Conservation (phyloP, 176 grass and related monocot species). For the Paspalum vaginatum region DNA sequence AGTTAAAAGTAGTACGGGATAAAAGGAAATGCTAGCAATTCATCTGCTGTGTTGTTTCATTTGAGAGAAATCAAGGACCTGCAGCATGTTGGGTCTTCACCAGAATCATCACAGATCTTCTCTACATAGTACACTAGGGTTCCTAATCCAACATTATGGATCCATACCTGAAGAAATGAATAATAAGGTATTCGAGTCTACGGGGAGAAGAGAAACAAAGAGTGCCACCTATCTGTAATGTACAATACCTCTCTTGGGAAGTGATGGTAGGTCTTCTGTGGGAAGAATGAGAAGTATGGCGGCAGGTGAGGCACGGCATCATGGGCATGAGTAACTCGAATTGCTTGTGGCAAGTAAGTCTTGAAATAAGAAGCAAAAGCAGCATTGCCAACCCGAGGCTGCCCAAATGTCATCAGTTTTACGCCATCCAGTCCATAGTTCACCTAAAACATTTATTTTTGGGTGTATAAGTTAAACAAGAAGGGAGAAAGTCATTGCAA, state of each 20-base stretch:
- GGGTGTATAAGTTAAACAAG: slow-evolving; percentile 11
- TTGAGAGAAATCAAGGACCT: slow-evolving; percentile 46
- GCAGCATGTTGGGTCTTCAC: slow-evolving; percentile 84
- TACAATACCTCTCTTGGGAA: slow-evolving; percentile 81
- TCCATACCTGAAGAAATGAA: slow-evolving; percentile 71
- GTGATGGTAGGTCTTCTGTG: slow-evolving; percentile 91
- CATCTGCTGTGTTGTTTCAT: not conserved
- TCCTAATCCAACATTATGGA: slow-evolving; percentile 59
- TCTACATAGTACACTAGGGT: slow-evolving; percentile 61
- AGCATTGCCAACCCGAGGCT: slow-evolving; percentile 86
- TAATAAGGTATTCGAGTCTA: not conserved
- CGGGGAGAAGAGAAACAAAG: not conserved
- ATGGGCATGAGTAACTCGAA: slow-evolving; percentile 75
- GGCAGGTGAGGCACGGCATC: slow-evolving; percentile 93
- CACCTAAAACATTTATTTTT: slow-evolving; percentile 53
- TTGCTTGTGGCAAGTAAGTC: slow-evolving; percentile 66
- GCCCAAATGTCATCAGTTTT: slow-evolving; percentile 80
- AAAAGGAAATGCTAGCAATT: not conserved
- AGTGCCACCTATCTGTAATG: not conserved
- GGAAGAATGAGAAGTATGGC: slow-evolving; percentile 81
- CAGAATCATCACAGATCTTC: slow-evolving; percentile 74
- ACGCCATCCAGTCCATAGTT: slow-evolving; percentile 67
- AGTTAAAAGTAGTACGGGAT: not conserved
- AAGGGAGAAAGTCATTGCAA: not conserved
- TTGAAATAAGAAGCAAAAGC: slow-evolving; percentile 85